These are phyloP conservation scores for Lichina pygmaea DNA, from an alignment of 495 filamentous ascomycete species.

Conservation along the genomic window DNA sequence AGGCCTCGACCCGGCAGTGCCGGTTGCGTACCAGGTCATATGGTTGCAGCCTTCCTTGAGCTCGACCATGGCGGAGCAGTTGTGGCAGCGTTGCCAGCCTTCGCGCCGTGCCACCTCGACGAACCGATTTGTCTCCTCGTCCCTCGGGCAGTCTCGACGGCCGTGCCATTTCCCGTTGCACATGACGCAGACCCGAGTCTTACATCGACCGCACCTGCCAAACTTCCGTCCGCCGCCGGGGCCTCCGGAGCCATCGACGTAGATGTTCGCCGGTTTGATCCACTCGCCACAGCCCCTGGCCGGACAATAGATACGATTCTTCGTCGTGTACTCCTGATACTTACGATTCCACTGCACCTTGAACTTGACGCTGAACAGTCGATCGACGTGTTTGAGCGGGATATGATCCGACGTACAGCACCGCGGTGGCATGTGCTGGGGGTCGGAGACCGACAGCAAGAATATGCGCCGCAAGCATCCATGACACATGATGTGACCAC, in stretches of 20 bases:
- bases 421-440: conserved; percentile 51
- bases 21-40: conserved; percentile 40
- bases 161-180: conserved; percentile 54
- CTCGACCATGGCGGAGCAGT: conserved; percentile 51
- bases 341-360: conserved; percentile 56
- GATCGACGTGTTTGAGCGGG: conserved; percentile 45
- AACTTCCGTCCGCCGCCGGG: conserved; percentile 13
- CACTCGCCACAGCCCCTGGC: conserved; percentile 39
- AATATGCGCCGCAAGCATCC: conserved; percentile 47
- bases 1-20: not conserved
- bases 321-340: conserved; percentile 43
- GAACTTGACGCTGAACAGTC: conserved; percentile 41
- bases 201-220: conserved; percentile 38
- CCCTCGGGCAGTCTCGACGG: conserved; percentile 37
- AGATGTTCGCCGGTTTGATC: conserved; percentile 43
- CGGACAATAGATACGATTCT: conserved; percentile 52
- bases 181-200: conserved; percentile 40
- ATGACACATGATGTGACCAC: conserved; percentile 55
- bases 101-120: conserved; percentile 39
- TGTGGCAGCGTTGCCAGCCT: conserved; percentile 54
- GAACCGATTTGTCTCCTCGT: conserved; percentile 36
- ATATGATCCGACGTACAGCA: conserved; percentile 52
- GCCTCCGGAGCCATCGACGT: conserved; percentile 18
- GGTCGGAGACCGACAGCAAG: conserved; percentile 41
- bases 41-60: conserved; percentile 61